Percentiles rank a stretch among this genome's conserved stretches.
These are phyloP conservation scores for Chaetomium cochliodes DNA, from an alignment of 495 filamentous ascomycete species.

Conservation along the genomic window DNA sequence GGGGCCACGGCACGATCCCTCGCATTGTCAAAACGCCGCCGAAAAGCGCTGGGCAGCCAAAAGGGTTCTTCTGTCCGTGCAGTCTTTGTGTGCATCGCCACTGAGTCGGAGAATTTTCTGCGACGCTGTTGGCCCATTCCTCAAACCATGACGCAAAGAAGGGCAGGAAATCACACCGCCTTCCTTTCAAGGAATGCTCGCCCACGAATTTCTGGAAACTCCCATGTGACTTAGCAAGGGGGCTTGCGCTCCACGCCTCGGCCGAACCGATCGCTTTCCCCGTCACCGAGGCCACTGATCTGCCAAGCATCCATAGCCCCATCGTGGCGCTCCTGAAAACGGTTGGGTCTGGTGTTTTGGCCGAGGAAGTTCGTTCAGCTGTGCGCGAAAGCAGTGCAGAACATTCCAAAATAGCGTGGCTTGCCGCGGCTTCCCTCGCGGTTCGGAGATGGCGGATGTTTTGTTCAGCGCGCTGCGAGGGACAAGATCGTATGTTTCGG, in stretches of 20 bases:
- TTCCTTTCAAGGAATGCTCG: conserved; percentile 20
- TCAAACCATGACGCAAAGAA: conserved; percentile 29
- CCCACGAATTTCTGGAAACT: conserved; percentile 9
- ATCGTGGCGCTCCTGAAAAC: neutral
- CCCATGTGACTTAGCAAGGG: conserved; percentile 24
- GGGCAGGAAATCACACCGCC: conserved; percentile 31
- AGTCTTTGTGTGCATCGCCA: neutral
- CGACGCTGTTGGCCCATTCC: conserved; percentile 24
- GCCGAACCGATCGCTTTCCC: conserved; percentile 11
- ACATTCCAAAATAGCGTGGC: neutral
- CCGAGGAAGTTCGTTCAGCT: neutral
- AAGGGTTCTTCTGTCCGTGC: neutral
- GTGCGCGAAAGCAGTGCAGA: neutral
- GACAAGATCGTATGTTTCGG: neutral
- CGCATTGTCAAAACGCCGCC: conserved; percentile 8
- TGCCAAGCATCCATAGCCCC: neutral
- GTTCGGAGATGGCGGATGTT: neutral
- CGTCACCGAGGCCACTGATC: conserved; percentile 21
- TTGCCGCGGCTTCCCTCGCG: neutral
- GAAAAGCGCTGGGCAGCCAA: neutral
- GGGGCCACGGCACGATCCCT: neutral
- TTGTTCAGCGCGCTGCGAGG: neutral
- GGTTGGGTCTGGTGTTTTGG: neutral
- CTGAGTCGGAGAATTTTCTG: conserved; percentile 13
- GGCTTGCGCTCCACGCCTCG: conserved; percentile 17